Evolutionary conservation across 2,329 filamentous ascomycete genomes (phyloP).

Genomic region (Colletotrichum viniferum): DNA sequence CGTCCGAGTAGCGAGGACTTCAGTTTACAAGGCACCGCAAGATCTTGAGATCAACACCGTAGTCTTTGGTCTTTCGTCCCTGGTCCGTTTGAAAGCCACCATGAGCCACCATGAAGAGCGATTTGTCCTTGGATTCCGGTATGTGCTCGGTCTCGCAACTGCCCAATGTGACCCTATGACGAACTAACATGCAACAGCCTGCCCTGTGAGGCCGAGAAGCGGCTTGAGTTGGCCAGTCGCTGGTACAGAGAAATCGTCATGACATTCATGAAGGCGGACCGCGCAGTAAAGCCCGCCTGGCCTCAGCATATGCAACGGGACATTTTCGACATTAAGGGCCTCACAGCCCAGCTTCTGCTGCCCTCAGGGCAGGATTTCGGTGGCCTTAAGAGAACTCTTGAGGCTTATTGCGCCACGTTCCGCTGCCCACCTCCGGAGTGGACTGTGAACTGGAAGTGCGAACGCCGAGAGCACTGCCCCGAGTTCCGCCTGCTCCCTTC

Average conservation of each 20-base stretch:
- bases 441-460: conserved; percentile 53
- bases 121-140: conserved; percentile 61
- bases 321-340: conserved; percentile 57
- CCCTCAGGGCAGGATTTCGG: conserved; percentile 61
- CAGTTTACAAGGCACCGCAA: conserved; percentile 43
- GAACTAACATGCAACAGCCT: conserved; percentile 3
- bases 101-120: conserved; percentile 58
- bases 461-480: conserved; percentile 50
- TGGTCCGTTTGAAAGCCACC: conserved; percentile 56
- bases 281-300: conserved; percentile 62
- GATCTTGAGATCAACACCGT: conserved; percentile 56
- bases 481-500: conserved; percentile 58
- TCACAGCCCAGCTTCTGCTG: conserved; percentile 56
- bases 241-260: conserved; percentile 59
- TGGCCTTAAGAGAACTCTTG: conserved; percentile 57
- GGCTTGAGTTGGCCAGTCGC: conserved; percentile 57
- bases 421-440: conserved; percentile 54
- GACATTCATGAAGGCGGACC: conserved; percentile 58
- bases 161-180: conserved; percentile 22
- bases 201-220: conserved; percentile 33
- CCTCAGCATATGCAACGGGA: conserved; percentile 58
- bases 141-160: conserved; percentile 28
- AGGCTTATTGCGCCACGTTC: conserved; percentile 60
- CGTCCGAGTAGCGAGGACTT: conserved; percentile 52
- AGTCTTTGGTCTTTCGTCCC: conserved; percentile 56